These are phyloP conservation scores for Dioscorea zingiberensis DNA, from an alignment of 106 monocot species.

Conservation along the genomic window DNA sequence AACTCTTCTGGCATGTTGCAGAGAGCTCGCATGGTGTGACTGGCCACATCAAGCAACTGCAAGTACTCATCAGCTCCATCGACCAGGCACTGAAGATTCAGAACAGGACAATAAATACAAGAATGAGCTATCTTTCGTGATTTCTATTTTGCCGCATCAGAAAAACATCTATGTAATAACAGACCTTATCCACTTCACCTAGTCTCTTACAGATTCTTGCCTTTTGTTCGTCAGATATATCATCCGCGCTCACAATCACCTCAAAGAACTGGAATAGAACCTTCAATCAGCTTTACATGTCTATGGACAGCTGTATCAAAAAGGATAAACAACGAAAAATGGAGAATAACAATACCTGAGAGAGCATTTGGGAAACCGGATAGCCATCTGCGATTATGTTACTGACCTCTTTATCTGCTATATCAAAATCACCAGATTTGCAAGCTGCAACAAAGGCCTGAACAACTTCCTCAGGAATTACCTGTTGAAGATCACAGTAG, in stretches of 20 bases:
- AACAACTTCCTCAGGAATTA: slow-evolving; percentile 69
- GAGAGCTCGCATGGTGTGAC: slow-evolving; percentile 71
- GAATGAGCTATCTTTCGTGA: not conserved
- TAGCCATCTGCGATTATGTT: slow-evolving; percentile 92
- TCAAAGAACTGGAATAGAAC: slow-evolving; percentile 61
- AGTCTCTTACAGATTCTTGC: slow-evolving; percentile 78
- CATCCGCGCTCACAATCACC: slow-evolving; percentile 49
- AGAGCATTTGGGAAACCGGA: slow-evolving; percentile 88
- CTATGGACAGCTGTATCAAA: not conserved
- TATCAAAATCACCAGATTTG: slow-evolving; percentile 78
- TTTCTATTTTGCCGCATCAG: not conserved
- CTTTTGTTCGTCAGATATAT: slow-evolving; percentile 86
- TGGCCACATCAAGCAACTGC: slow-evolving; percentile 84
- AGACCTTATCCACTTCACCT: slow-evolving; percentile 90
- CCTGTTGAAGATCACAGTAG: slow-evolving; percentile 37
- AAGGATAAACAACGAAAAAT: not conserved
- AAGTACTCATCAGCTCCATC: slow-evolving; percentile 98
- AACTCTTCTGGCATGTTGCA: slow-evolving; percentile 68
- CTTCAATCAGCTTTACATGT: slow-evolving; percentile 1
- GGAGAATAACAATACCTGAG: slow-evolving; percentile 36
- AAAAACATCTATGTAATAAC: slow-evolving; percentile 2
- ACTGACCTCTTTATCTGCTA: slow-evolving; percentile 68
- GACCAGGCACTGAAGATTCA: slow-evolving; percentile 48
- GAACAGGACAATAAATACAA: not conserved
- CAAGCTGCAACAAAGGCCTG: slow-evolving; percentile 63